These are phyloP conservation scores for Malus hybrid DNA, from an alignment of 331 rosid genomes.

Conservation along the genomic window DNA sequence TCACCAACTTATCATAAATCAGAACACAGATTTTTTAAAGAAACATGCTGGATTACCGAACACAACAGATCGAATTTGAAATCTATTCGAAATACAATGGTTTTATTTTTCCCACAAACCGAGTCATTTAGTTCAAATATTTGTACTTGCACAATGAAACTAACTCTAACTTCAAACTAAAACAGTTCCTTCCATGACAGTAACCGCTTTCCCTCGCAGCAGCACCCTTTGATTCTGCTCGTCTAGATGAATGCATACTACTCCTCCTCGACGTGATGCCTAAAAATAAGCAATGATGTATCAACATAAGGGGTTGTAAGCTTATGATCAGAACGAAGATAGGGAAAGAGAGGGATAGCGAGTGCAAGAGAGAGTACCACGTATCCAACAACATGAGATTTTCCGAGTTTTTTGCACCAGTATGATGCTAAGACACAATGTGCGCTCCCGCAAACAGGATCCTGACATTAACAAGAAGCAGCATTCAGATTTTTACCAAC, in stretches of 20 bases:
- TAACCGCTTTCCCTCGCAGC: conserved; percentile 62
- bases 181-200: conserved; percentile 61
- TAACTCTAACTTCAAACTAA: conserved; percentile 4
- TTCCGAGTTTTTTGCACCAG: conserved; percentile 75
- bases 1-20: not conserved
- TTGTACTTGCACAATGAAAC: not conserved
- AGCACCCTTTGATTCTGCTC: conserved; percentile 55
- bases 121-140: not conserved
- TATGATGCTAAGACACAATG: conserved; percentile 65
- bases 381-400: conserved; percentile 58
- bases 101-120: not conserved
- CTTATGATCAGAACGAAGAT: not conserved
- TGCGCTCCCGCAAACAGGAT: conserved; percentile 73
- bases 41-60: not conserved
- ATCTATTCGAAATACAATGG: not conserved
- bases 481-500: not conserved
- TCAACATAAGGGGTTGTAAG: not conserved
- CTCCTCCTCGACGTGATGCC: conserved; percentile 82
- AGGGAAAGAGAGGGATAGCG: not conserved
- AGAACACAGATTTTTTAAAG: not conserved
- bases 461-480: conserved; percentile 24
- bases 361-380: conserved; percentile 34
- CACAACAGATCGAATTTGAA: conserved; percentile 12
- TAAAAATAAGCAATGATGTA: conserved; percentile 8
- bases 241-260: conserved; percentile 42